These are phyloP conservation scores for Monosporascus sp. DNA, from an alignment of 2,329 filamentous ascomycete species.

Conservation along the genomic window DNA sequence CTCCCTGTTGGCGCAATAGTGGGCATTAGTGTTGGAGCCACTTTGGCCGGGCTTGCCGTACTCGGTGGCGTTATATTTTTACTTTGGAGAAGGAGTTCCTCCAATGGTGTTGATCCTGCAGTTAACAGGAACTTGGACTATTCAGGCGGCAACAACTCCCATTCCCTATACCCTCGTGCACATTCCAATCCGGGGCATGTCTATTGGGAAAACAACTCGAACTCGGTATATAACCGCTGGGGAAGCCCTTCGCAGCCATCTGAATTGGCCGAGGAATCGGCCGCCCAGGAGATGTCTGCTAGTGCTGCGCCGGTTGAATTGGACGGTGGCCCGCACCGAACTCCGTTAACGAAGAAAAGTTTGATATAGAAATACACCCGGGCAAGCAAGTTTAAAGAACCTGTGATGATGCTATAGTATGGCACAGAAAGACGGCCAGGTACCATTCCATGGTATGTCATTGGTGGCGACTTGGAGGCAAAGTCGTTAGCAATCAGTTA, in stretches of 20 bases:
- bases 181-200: neutral
- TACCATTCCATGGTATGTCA: too few relatives aligned
- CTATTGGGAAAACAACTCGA: neutral
- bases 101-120: neutral
- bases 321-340: neutral
- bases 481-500: too few relatives aligned
- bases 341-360: too few relatives aligned
- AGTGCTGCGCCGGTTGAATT: neutral
- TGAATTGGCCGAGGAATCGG: neutral
- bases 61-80: neutral
- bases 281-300: neutral
- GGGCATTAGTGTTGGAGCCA: neutral
- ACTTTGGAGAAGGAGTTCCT: neutral
- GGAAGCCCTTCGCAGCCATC: neutral
- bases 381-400: too few relatives aligned
- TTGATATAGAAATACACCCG: too few relatives aligned
- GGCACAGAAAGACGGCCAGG: too few relatives aligned
- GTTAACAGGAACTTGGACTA: neutral
- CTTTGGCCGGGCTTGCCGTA: neutral
- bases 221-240: neutral
- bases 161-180: neutral
- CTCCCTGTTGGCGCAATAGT: neutral
- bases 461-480: too few relatives aligned
- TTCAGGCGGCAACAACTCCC: neutral
- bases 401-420: too few relatives aligned